Conservation (phyloP, 202 grass and related monocot genomes). For the Panicum hallii region DNA sequence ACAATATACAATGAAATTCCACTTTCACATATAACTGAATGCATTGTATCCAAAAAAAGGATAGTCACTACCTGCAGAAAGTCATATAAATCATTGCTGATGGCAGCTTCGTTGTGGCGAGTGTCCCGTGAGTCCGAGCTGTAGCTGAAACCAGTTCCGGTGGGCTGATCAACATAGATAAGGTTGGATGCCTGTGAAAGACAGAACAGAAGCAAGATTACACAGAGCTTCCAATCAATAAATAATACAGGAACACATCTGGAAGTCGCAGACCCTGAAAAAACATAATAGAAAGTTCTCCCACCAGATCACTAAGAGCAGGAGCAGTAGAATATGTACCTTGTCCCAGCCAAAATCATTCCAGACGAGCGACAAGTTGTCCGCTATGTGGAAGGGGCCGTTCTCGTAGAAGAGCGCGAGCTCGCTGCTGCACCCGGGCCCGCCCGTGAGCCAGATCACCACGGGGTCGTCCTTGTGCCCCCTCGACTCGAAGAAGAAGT, state of each 20-base stretch:
- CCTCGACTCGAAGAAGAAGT: constrained; percentile 94
- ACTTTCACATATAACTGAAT: constrained; percentile 24
- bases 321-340: constrained; percentile 28
- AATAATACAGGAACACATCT: not conserved
- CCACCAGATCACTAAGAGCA: not conserved
- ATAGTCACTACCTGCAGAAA: constrained; percentile 69
- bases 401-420: constrained; percentile 97
- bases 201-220: constrained; percentile 12
- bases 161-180: constrained; percentile 87
- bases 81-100: constrained; percentile 75
- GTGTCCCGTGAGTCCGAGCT: constrained; percentile 65
- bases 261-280: not conserved
- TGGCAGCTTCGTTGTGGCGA: constrained; percentile 66
- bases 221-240: too few species aligned
- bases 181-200: constrained; percentile 68
- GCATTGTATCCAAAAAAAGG: not conserved
- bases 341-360: constrained; percentile 94
- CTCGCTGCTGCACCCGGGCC: constrained; percentile 94
- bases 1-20: not conserved
- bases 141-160: constrained; percentile 86
- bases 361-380: constrained; percentile 84
- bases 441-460: constrained; percentile 95
- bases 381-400: constrained; percentile 68
- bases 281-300: not conserved
- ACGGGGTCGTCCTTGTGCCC: constrained; percentile 66